A percentile compares a stretch with the other conserved stretches of the same genome.
Evolutionary conservation across 257 asterid species (phyloP).

Genomic region (Fraxinus americana): DNA sequence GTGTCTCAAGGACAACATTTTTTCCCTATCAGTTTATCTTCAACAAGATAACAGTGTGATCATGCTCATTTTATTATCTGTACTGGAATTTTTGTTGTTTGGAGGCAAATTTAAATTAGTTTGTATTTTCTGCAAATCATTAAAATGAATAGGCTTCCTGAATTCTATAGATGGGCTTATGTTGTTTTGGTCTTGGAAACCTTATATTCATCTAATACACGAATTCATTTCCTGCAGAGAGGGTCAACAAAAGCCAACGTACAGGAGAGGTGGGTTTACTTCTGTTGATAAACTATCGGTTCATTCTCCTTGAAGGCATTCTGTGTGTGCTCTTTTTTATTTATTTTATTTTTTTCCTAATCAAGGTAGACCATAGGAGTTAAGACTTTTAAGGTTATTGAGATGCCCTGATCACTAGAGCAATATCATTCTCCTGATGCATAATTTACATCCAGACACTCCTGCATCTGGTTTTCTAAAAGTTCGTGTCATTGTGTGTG

Average conservation of each 20-base stretch:
- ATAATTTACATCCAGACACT: neutral
- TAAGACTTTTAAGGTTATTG: neutral
- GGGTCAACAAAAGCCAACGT: slow-evolving; percentile 52
- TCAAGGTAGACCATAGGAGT: neutral
- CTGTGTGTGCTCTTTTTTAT: neutral
- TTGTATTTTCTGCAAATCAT: neutral
- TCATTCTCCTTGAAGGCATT: slow-evolving; percentile 14
- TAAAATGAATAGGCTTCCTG: neutral
- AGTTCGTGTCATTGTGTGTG: slow-evolving; percentile 24
- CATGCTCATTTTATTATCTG: neutral
- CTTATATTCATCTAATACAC: slow-evolving; percentile 30
- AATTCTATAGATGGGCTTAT: slow-evolving; percentile 15
- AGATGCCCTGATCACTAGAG: neutral
- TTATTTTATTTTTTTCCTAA: neutral
- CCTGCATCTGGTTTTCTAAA: neutral
- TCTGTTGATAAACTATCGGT: neutral
- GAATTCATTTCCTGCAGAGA: slow-evolving; percentile 56
- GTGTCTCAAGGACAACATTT: neutral
- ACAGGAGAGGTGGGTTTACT: slow-evolving; percentile 49
- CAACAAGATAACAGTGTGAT: neutral
- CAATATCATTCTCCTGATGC: neutral
- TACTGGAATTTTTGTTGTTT: neutral
- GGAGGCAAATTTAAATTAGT: neutral
- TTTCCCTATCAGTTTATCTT: neutral
- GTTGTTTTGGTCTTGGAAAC: slow-evolving; percentile 7